phyloP scores from a whole-genome alignment of 2,329 filamentous ascomycete species.

The Aureobasidium musti region DNA sequence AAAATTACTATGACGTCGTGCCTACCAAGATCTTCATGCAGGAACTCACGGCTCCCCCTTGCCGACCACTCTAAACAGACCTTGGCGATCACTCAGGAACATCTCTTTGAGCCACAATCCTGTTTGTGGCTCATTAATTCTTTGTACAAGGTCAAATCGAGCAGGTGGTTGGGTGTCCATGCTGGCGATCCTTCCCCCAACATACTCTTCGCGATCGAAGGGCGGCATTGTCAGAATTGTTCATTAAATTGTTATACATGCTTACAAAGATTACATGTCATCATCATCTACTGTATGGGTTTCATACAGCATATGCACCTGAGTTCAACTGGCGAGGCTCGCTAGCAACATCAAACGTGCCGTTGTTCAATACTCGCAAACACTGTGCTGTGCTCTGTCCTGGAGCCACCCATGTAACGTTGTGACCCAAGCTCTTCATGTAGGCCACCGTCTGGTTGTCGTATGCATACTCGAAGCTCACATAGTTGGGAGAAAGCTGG shows the following conservation, averaged over 20 bases:
- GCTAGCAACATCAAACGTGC: conserved; percentile 73
- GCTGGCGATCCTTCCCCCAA: background rate
- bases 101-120: background rate
- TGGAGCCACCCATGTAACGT: conserved; percentile 67
- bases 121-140: background rate
- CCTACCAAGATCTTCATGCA: conserved; percentile 1
- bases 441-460: conserved; percentile 64
- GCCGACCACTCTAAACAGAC: conserved; percentile 1
- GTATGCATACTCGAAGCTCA: conserved; percentile 68
- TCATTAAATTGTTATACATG: background rate
- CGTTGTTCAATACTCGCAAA: conserved; percentile 61
- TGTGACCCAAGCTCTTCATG: conserved; percentile 67
- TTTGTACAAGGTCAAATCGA: background rate
- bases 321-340: conserved; percentile 75
- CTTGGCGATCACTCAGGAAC: background rate
- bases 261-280: background rate
- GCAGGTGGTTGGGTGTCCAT: background rate
- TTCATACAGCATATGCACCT: conserved; percentile 60
- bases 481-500: conserved; percentile 72
- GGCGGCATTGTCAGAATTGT: background rate
- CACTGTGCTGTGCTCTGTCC: conserved; percentile 71
- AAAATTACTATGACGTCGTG: background rate
- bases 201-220: background rate
- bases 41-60: conserved; percentile 17
- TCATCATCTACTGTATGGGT: background rate